These are phyloP conservation scores for Tephrocybe sp. DNA, from an alignment of 768 basidiomycete genomes.

Conservation along the genomic window DNA sequence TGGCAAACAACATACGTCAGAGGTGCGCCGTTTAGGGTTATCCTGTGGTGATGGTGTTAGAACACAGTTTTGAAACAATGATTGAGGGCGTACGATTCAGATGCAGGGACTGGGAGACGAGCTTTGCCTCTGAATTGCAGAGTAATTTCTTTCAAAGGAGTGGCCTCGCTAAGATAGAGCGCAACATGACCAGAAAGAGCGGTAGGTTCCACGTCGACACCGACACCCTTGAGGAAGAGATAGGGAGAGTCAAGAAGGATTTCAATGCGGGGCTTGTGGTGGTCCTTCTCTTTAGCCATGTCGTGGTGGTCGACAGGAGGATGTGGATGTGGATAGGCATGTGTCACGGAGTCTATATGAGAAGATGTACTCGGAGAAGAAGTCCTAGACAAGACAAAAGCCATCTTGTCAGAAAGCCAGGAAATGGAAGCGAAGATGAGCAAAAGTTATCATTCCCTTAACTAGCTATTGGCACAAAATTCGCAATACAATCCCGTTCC, in stretches of 20 bases:
- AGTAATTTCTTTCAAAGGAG: constrained; percentile 79
- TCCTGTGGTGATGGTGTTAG: constrained; percentile 23
- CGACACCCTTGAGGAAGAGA: constrained; percentile 74
- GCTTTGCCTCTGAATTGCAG: constrained; percentile 86
- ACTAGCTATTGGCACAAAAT: not conserved
- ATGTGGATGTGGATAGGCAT: constrained; percentile 4
- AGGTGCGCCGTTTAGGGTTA: constrained; percentile 41
- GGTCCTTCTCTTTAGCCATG: constrained; percentile 43
- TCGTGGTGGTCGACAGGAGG: constrained; percentile 23
- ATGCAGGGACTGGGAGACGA: constrained; percentile 53
- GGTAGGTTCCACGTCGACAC: constrained; percentile 80
- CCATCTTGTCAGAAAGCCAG: constrained; percentile 15
- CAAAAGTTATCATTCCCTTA: not conserved
- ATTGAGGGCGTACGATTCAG: constrained; percentile 54
- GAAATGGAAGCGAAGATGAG: not conserved
- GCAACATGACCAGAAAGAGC: constrained; percentile 79
- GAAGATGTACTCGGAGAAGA: constrained; percentile 11
- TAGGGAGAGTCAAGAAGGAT: constrained; percentile 71
- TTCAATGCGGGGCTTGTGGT: constrained; percentile 56
- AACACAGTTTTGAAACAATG: constrained; percentile 6
- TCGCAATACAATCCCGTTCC: constrained; percentile 2
- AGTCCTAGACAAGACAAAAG: constrained; percentile 21
- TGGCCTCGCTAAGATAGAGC: constrained; percentile 77
- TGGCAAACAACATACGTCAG: constrained; percentile 65
- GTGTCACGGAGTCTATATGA: constrained; percentile 13